Evolutionary conservation across 2,329 filamentous ascomycete species (phyloP), one percentile per base, ranked within the genome.

Genomic region (Teratosphaeria epicoccoides): DNA sequence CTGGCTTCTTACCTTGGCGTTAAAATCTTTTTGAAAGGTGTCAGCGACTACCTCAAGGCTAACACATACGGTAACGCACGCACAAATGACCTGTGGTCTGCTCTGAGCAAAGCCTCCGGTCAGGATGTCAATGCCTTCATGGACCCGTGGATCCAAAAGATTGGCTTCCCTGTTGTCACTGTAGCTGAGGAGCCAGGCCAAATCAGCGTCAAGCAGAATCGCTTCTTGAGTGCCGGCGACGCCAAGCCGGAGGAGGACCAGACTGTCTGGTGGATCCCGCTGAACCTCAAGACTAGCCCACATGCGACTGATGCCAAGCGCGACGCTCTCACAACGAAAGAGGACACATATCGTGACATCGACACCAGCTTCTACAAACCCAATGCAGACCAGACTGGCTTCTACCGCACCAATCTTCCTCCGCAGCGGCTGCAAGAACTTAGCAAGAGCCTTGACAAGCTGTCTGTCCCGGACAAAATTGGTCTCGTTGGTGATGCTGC

Each of bases 211-310:
- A 84, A 84, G 66, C 93, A 98, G 70, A 85, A 82, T 49, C 85
- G 93, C 52, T 98, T 96, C 79, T 76, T 98, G 22, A 88, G 87
- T 20, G 89, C 88, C 3, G 93, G 93, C 9, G 91, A 97, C 66
- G 87, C 89, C 51, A 88, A 89, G 73, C 76, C 88, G 1, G 87
- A 94, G 64, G 93, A 98, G 60, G 90, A 98, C 64, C 77, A 85
- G 63, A 96, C 90, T 2, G 83, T 82, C 20, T 98, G 93, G 93
- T 98, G 93, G 91, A 81, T 97, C 54, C 93, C 93, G 14, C 78
- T 98, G 26, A 86, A 85, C 12, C 75, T 98, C 24, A 86, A 89
- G 68, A 86, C 88, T 49, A 88, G 88, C 62, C 73, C 77, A 33
- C 77, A 84, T 22, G 73, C 83, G 26, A 72, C 81, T 28, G 80